Conservation (phyloP, 2,329 filamentous ascomycete genomes). For the Cephalotrichum gorgonifer region DNA sequence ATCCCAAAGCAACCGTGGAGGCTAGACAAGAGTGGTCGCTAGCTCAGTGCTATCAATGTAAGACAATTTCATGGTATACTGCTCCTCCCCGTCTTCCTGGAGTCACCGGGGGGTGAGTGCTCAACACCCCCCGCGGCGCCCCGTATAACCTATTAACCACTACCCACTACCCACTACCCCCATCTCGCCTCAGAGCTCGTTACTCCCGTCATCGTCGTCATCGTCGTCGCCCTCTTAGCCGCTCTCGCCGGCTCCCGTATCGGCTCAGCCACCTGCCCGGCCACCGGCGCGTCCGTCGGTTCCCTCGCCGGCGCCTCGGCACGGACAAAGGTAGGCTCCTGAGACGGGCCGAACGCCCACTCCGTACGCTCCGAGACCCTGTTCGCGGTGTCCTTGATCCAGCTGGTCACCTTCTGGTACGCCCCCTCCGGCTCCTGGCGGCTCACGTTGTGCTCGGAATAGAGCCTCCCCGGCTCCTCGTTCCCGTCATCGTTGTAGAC, state of each 20-base stretch:
- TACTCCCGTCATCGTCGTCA: not conserved
- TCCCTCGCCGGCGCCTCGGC: not conserved
- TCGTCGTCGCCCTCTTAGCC: not conserved
- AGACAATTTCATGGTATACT: too few relatives aligned
- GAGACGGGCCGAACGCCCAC: not conserved
- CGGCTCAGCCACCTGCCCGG: too few relatives aligned
- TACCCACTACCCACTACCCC: too few relatives aligned
- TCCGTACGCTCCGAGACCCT: not conserved
- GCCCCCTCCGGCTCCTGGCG: not conserved
- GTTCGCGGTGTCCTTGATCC: not conserved
- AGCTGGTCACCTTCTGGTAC: not conserved
- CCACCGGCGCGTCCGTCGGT: too few relatives aligned
- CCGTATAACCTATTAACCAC: too few relatives aligned
- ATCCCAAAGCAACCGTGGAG: not conserved
- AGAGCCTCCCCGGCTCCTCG: not conserved
- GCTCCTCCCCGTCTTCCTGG: too few relatives aligned
- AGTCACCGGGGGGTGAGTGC: too few relatives aligned
- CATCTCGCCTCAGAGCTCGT: not conserved
- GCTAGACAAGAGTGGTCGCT: too few relatives aligned
- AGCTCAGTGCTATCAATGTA: too few relatives aligned
- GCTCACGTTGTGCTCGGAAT: not conserved
- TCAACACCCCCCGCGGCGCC: too few relatives aligned
- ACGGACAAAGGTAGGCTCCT: not conserved
- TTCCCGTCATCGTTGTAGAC: not conserved
- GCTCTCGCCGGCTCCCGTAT: too few relatives aligned